Base-by-base conservation (phyloP, 2,329 filamentous ascomycete genomes). In the Chaetomium olivaceum region DNA sequence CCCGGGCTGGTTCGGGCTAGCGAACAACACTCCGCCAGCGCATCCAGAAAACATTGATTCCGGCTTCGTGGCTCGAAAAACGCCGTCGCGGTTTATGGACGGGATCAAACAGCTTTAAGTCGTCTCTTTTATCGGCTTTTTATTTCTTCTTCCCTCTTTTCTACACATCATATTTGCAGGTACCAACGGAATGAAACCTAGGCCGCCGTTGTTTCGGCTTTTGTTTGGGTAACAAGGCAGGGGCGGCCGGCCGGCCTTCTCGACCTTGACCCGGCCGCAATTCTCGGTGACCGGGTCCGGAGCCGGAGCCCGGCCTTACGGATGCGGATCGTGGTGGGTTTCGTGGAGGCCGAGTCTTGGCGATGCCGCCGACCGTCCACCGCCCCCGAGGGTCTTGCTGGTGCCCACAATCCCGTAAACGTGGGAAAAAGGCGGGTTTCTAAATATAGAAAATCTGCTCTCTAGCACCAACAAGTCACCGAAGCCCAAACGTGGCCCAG, bases 11-110 rank as follows among this genome's bases (percentile, higher is more conserved):
- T 19, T 52, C 46, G 54, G 31, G 14, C 48, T n/a, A 39, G 52
- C 58, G 58, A 61, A 64, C 63, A 46, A 39, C 14, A 64, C 52
- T 27, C n/a, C 58, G 63, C 63, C 63, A 65, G 52, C 63, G 25
- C 58, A 65, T 55, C 33, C 16, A 4, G 29, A 11, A 54, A 3
- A 9, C 21, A 33, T 21, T 29, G 19, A 16, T 29, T 1, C 23
- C 19, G 23, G 36, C 29, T 61, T 61, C 58, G 58, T 57, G 58
- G 50, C 62, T 46, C 21, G 29, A 46, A 14, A 23, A 29, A 48
- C 9, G 50, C 19, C 25, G 33, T 43, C 31, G 23, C 55, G 6
- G 27, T 16, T 16, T 4, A 25, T 7, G 46, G n/a, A 21, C 46
- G 19, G 7, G 8, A 23, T 23, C 9, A 23, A 48, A 48, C 8